Base-by-base conservation (phyloP, 192 early-diverging fungal genomes). In the Linnemannia exigua region DNA sequence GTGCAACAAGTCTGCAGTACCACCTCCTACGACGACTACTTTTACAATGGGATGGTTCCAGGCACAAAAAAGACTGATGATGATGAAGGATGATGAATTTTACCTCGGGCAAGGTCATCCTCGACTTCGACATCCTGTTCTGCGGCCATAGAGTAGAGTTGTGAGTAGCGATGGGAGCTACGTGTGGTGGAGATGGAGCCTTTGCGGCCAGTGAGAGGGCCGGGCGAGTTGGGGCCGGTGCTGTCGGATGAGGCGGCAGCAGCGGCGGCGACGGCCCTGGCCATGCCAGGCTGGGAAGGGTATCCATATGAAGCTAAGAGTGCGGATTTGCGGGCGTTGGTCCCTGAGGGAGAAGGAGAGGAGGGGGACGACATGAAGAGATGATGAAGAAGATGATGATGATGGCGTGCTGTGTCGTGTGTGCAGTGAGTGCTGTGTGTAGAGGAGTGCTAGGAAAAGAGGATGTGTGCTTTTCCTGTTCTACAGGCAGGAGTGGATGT, bases 81-180 rank as follows among this genome's bases (percentile, higher is more conserved):
- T 33, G 54, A 58, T n/a, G 58, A 66, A 25, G 36, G 35, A 52
- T 5, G 28, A 78, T 35, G 46, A 93, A n/a, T n/a, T n/a, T n/a
- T n/a, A 96, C 96, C 95, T 90, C 93, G 91, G 25, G 97, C 96
- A 48, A 98, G 94, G 76, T 97, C 97, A 91, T 98, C 97, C 73
- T 96, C 95, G 31, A 97, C 95, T 86, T 97, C 97, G 37, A 94
- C 94, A 84, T 98, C 97, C 84, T 96, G 96, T 85, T 98, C 96
- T 22, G 97, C 96, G 14, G 94, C 95, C 88, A 96, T 94, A 17
- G 95, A 96, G 74, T 95, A 96, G 22, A 96, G 89, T 31, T 92
- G 92, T 3, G 94, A 94, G 86, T 96, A 96, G 70, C 94, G 90
- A 68, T 93, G 91, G 68, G 91, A 92, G 73, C 88, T 89, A 35